These are phyloP conservation scores for Hymenoscyphus albidus DNA, from an alignment of 2,329 filamentous ascomycete species.

Conservation along the genomic window DNA sequence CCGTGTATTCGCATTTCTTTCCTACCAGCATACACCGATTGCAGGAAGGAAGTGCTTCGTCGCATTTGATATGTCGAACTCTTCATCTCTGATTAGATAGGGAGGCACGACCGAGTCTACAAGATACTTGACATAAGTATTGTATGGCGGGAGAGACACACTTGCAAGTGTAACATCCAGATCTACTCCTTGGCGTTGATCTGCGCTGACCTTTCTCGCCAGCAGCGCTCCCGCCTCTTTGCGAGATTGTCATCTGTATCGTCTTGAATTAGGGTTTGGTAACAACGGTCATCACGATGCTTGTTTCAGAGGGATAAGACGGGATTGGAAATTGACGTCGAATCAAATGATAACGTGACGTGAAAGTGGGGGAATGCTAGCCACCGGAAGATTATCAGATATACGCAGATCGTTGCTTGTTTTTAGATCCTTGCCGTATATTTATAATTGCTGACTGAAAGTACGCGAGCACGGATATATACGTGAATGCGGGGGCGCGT, in stretches of 20 bases:
- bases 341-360: not conserved
- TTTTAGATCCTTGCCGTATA: not conserved
- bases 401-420: not conserved
- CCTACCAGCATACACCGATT: not conserved
- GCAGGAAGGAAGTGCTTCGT: not conserved
- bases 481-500: not conserved
- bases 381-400: not conserved
- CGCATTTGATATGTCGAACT: not conserved
- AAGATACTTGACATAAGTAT: not conserved
- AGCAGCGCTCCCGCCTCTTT: not conserved
- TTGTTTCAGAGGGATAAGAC: not conserved
- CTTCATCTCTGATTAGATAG: not conserved
- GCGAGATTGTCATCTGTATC: not conserved
- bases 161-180: conserved; percentile 4
- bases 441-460: not conserved
- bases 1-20: not conserved
- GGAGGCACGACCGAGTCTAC: too few species aligned
- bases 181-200: conserved; percentile 2
- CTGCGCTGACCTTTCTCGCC: not conserved
- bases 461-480: not conserved
- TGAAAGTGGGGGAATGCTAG: not conserved
- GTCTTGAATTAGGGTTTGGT: not conserved
- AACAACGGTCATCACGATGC: not conserved
- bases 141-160: not conserved
- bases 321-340: not conserved